Evolutionary conservation across 2,329 filamentous ascomycete species (phyloP).

Genomic region (Penicillium sp.): DNA sequence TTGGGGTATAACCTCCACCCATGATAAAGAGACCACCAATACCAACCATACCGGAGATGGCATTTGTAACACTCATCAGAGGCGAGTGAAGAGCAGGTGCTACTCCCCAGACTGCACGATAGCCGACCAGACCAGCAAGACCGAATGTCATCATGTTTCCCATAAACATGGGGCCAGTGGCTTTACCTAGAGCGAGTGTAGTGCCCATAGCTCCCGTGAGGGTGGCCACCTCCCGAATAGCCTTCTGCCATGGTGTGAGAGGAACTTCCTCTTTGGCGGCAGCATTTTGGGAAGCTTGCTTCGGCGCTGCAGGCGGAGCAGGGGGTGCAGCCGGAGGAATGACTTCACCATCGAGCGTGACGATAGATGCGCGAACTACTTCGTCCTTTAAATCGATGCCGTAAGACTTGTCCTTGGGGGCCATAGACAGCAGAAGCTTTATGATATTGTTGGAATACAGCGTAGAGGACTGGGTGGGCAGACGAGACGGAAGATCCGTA

Average conservation of each 20-base stretch:
- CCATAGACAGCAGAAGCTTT: slow-evolving; percentile 78
- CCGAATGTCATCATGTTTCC: slow-evolving; percentile 79
- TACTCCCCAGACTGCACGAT: slow-evolving; percentile 85
- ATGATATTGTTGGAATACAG: slow-evolving; percentile 92
- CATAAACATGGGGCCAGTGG: slow-evolving; percentile 82
- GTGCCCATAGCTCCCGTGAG: slow-evolving; percentile 75
- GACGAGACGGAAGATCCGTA: slow-evolving; percentile 78
- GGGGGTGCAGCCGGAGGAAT: slow-evolving; percentile 71
- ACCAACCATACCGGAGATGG: slow-evolving; percentile 87
- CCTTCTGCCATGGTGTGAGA: slow-evolving; percentile 77
- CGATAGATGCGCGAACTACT: slow-evolving; percentile 78
- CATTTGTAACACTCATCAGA: slow-evolving; percentile 89
- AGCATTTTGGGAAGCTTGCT: slow-evolving; percentile 50
- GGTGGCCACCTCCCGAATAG: slow-evolving; percentile 66
- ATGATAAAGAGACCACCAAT: slow-evolving; percentile 85
- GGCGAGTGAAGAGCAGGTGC: slow-evolving; percentile 78
- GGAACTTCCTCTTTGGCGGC: slow-evolving; percentile 54
- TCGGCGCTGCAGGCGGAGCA: slow-evolving; percentile 51
- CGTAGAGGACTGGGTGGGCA: slow-evolving; percentile 84
- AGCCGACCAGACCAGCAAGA: slow-evolving; percentile 78
- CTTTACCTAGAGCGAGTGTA: slow-evolving; percentile 70
- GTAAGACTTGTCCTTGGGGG: slow-evolving; percentile 71
- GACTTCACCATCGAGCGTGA: slow-evolving; percentile 71
- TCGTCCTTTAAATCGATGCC: slow-evolving; percentile 78
- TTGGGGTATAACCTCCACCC: slow-evolving; percentile 72